Conservation (phyloP, 2,329 filamentous ascomycete species). For the Penicillium crustosum region DNA sequence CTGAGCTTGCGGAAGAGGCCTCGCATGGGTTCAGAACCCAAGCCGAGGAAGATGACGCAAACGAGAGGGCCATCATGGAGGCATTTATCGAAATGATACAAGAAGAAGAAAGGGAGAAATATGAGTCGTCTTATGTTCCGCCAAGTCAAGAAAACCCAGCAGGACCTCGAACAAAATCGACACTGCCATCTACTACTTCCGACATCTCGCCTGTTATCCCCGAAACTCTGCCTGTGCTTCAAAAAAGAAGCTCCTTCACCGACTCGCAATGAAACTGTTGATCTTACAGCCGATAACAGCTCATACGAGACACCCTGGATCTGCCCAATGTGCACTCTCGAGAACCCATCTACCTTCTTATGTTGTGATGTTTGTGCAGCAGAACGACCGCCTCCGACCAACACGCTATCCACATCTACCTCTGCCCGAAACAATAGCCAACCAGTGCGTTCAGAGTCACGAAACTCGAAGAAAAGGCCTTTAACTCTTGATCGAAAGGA, state of each 20-base stretch:
- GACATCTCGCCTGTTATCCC: slow-evolving; percentile 24
- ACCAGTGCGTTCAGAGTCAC: slow-evolving; percentile 7
- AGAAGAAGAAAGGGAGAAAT: slow-evolving; percentile 67
- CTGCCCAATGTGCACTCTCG: slow-evolving; percentile 61
- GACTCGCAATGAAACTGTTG: slow-evolving; percentile 8
- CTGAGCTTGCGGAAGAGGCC: slow-evolving; percentile 66
- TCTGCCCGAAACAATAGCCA: not conserved
- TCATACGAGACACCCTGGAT: slow-evolving; percentile 52
- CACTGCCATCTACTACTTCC: slow-evolving; percentile 39
- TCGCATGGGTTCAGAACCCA: slow-evolving; percentile 76
- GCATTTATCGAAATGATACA: slow-evolving; percentile 84
- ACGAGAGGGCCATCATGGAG: slow-evolving; percentile 81
- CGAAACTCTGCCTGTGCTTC: not conserved
- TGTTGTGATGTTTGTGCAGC: slow-evolving; percentile 61
- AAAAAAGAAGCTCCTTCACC: slow-evolving; percentile 1
- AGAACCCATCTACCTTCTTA: slow-evolving; percentile 60
- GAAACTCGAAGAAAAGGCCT: slow-evolving; percentile 25
- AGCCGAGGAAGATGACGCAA: slow-evolving; percentile 84
- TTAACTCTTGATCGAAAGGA: slow-evolving; percentile 8
- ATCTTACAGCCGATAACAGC: slow-evolving; percentile 29
- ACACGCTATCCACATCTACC: slow-evolving; percentile 12
- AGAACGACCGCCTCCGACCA: slow-evolving; percentile 49
- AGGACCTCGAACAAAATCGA: slow-evolving; percentile 44
- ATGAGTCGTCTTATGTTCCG: slow-evolving; percentile 57
- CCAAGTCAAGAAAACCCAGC: slow-evolving; percentile 55